Evolutionary conservation across 2,329 filamentous ascomycete species (phyloP), one percentile per base, ranked within the genome.

Genomic region (Sporothrix mexicana): DNA sequence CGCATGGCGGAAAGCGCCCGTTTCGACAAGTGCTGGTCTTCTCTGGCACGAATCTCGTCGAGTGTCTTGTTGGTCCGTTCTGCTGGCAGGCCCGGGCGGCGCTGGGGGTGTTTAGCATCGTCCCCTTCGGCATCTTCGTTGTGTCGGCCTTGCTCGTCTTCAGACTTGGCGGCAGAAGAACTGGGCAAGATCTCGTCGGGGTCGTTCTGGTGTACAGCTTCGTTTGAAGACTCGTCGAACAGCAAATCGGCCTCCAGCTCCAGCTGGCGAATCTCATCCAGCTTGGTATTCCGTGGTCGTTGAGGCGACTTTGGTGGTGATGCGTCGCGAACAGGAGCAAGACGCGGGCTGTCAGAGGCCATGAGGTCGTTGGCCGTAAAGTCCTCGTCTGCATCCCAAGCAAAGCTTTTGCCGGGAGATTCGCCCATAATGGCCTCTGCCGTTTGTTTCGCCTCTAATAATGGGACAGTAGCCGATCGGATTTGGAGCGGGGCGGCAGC

Each of bases 301-400:
- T 47, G n/a, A n/a, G 30, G n/a, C 12, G 23, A n/a, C 51, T 43
- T 49, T n/a, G 55, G 3, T 13, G 57, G 57, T 15, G 57, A 62
- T 20, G 20, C 7, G n/a, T 61, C 43, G 23, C 5, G 43, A 25
- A 13, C 36, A 82, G 61, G 76, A 79, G 25, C 83, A 79, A 41
- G 78, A 81, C 69, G 84, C n/a, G 87, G 87, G 74, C 87, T 89
- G 74, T 86, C 82, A 0, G 88, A 89, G 47, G 87, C 77, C 73
- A 88, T 86, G 53, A 89, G 73, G 73, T 89, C 87, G 57, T 84
- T 83, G 12, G 84, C 87, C 0, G 88, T 89, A 75, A 90, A 88
- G 71, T 90, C 88, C 5, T 85, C 84, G 47, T 89, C 87, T 7
- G 88, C 79, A 72, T 88, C 81, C 87, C 87, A 90, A 8, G 83